Percentiles rank a stretch among this genome's conserved stretches.
phyloP scores from a whole-genome alignment of 371 early-diverging fungal genomes.

The Saksenaea oblongispora region DNA sequence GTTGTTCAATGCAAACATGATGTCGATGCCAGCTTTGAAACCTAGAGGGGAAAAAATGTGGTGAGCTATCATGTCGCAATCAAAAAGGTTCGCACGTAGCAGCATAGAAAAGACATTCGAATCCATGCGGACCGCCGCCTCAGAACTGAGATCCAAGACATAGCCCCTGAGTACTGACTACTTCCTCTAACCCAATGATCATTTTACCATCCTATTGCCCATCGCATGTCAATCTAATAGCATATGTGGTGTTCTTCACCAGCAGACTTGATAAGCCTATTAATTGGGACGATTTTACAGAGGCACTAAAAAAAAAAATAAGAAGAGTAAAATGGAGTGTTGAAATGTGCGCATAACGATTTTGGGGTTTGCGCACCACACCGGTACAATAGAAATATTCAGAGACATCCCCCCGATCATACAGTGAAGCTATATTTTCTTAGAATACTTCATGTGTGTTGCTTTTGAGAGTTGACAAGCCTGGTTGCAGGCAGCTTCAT shows the following conservation, averaged over 20 bases:
- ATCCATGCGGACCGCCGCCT: background rate
- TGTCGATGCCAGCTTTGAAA: background rate
- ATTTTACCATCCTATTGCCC: background rate
- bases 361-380: too few species aligned
- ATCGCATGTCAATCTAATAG: slow-evolving; percentile 4
- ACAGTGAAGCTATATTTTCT: too few species aligned
- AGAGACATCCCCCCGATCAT: too few species aligned
- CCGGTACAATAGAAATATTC: too few species aligned
- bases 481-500: too few species aligned
- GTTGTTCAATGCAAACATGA: background rate
- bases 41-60: background rate
- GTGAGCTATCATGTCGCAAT: background rate
- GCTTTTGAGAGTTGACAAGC: too few species aligned
- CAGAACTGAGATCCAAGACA: background rate
- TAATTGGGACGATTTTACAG: background rate
- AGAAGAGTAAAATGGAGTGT: too few species aligned
- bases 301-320: background rate
- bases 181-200: slow-evolving; percentile 1
- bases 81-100: background rate
- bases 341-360: too few species aligned
- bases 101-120: background rate
- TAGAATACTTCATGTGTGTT: too few species aligned
- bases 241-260: background rate
- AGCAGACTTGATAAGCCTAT: background rate
- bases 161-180: background rate